phyloP scores from a whole-genome alignment of 2,329 filamentous ascomycete species.

The Aspergillus sp. region DNA sequence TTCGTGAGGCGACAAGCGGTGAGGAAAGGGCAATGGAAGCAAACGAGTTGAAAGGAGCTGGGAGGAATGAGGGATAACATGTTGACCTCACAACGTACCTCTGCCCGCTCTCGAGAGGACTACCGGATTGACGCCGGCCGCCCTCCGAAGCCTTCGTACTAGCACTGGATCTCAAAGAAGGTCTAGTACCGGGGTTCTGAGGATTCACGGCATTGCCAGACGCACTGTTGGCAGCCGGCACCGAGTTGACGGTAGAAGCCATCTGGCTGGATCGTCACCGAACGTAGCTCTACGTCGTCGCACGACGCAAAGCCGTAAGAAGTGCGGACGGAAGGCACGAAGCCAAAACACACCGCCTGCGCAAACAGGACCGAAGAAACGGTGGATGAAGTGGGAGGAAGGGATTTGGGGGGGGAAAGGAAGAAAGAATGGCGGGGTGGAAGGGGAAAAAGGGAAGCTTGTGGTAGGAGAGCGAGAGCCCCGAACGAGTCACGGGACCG shows the following conservation, averaged over 20 bases:
- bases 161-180: constrained; percentile 54
- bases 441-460: constrained; percentile 8
- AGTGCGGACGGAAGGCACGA: constrained; percentile 29
- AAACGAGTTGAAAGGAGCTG: constrained; percentile 9
- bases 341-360: constrained; percentile 46
- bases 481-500: constrained; percentile 20
- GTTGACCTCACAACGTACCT: constrained; percentile 49
- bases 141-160: constrained; percentile 54
- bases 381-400: constrained; percentile 17
- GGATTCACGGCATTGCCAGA: constrained; percentile 40
- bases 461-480: constrained; percentile 14
- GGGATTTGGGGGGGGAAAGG: constrained; percentile 5
- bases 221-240: constrained; percentile 39
- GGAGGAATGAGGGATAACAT: constrained; percentile 10
- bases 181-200: constrained; percentile 41
- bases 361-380: constrained; percentile 26
- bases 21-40: constrained; percentile 14
- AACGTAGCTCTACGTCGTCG: constrained; percentile 36
- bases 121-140: constrained; percentile 58
- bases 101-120: constrained; percentile 56
- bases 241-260: constrained; percentile 45
- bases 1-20: constrained; percentile 16
- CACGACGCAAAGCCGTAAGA: constrained; percentile 38
- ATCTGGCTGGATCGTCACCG: constrained; percentile 37
- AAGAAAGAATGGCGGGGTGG: constrained; percentile 10